Evolutionary conservation across 352 stramenopile species (phyloP).

Genomic region (Pythium coloratum): DNA sequence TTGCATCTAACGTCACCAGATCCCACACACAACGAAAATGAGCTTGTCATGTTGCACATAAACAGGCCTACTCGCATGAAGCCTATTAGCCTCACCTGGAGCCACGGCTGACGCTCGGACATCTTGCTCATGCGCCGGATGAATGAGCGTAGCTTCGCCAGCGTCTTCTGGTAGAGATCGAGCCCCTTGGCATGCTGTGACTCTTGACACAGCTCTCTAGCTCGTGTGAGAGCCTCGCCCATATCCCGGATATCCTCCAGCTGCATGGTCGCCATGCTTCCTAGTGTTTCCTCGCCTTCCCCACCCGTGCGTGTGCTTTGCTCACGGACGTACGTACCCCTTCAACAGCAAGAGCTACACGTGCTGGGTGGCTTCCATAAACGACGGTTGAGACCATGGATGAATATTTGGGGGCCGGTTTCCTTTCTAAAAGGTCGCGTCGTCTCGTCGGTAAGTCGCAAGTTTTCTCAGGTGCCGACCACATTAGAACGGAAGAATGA

Average conservation of each 20-base stretch:
- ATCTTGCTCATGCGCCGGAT: conserved; percentile 71
- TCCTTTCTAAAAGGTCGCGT: not conserved
- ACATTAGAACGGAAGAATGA: not conserved
- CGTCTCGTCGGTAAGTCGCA: not conserved
- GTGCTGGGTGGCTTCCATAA: not conserved
- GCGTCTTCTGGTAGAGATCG: conserved; percentile 57
- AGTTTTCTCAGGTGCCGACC: not conserved
- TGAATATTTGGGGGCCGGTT: not conserved
- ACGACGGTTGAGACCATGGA: not conserved
- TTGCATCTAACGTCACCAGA: conserved; percentile 48
- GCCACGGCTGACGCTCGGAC: conserved; percentile 75
- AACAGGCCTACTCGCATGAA: not conserved
- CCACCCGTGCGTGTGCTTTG: not conserved
- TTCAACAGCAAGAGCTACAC: too few relatives aligned
- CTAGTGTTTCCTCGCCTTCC: not conserved
- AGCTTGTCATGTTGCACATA: conserved; percentile 6
- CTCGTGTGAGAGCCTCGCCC: conserved; percentile 60
- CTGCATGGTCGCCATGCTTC: conserved; percentile 45
- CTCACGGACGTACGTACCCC: too few relatives aligned
- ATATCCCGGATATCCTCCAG: conserved; percentile 66
- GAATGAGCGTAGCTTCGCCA: conserved; percentile 58
- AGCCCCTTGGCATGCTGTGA: conserved; percentile 66
- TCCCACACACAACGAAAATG: not conserved
- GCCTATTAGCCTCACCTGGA: conserved; percentile 43
- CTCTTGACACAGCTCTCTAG: conserved; percentile 60